A percentile compares a stretch with the other conserved stretches of the same genome.
Evolutionary conservation across 441 rosid species (phyloP).

Genomic region (Cnidoscolus chayamansa): DNA sequence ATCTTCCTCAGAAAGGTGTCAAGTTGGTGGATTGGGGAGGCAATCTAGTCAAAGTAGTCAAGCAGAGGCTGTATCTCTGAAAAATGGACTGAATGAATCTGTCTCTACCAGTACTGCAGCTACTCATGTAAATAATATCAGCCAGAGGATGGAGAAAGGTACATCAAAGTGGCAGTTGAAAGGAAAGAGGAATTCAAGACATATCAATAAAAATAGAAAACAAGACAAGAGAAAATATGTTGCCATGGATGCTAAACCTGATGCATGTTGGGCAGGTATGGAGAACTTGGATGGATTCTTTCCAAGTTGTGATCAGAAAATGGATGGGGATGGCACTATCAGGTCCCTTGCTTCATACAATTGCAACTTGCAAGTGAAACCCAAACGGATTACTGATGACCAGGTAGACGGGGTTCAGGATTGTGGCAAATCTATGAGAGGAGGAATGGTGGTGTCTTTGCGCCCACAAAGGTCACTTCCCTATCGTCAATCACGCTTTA

Average conservation of each 20-base stretch:
- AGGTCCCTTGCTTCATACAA: conserved; percentile 22
- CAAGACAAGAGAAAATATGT: conserved; percentile 45
- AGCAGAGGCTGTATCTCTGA: conserved; percentile 38
- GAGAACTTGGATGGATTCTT: conserved; percentile 37
- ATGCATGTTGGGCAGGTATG: conserved; percentile 31
- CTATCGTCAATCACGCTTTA: conserved; percentile 57
- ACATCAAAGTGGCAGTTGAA: conserved; percentile 87
- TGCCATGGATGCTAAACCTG: conserved; percentile 40
- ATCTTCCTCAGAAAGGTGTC: conserved; percentile 42
- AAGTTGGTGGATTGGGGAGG: conserved; percentile 43
- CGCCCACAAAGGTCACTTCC: conserved; percentile 53
- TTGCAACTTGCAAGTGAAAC: conserved; percentile 22
- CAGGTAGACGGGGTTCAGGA: conserved; percentile 29
- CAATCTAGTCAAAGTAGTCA: conserved; percentile 43
- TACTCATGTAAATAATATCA: conserved; percentile 31
- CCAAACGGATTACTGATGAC: conserved; percentile 29
- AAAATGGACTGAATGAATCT: conserved; percentile 44
- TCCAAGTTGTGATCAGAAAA: conserved; percentile 34
- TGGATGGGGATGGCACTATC: conserved; percentile 28
- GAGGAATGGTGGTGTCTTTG: conserved; percentile 33
- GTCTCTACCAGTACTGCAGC: conserved; percentile 37
- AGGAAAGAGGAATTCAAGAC: conserved; percentile 93
- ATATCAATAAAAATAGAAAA: conserved; percentile 52
- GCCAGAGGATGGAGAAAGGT: conserved; percentile 63
- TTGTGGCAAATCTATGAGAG: conserved; percentile 38